Evolutionary conservation across 1,284 basidiomycete species (phyloP).

Genomic region (Tilletia indica): DNA sequence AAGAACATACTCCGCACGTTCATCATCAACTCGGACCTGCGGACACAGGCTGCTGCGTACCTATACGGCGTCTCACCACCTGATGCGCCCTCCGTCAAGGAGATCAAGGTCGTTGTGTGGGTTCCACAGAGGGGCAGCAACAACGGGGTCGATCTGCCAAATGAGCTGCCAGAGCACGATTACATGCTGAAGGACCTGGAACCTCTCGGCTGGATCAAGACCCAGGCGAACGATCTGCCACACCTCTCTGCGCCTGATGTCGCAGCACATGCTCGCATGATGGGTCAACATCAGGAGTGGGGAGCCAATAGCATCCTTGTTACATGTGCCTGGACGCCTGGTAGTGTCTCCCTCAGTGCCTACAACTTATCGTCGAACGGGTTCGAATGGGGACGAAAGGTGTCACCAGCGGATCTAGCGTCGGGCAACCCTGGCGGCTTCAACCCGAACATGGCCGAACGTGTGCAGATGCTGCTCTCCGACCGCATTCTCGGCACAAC

Average conservation of each 20-base stretch:
- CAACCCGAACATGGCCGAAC: slow-evolving; percentile 90
- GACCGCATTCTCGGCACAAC: slow-evolving; percentile 63
- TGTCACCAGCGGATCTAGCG: slow-evolving; percentile 72
- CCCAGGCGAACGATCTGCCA: slow-evolving; percentile 65
- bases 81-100: slow-evolving; percentile 97
- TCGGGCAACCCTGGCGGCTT: slow-evolving; percentile 66
- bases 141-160: slow-evolving; percentile 83
- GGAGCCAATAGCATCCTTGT: slow-evolving; percentile 90
- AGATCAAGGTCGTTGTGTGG: slow-evolving; percentile 95
- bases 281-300: slow-evolving; percentile 94
- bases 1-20: slow-evolving; percentile 97
- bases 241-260: slow-evolving; percentile 84
- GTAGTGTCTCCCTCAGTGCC: slow-evolving; percentile 90
- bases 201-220: slow-evolving; percentile 97
- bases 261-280: slow-evolving; percentile 91
- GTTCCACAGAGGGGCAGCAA: slow-evolving; percentile 95
- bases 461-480: slow-evolving; percentile 88
- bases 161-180: slow-evolving; percentile 83
- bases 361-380: slow-evolving; percentile 85
- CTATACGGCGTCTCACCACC: slow-evolving; percentile 88
- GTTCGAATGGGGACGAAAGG: slow-evolving; percentile 97
- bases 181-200: slow-evolving; percentile 91
- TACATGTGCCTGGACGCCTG: slow-evolving; percentile 93
- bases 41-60: slow-evolving; percentile 92
- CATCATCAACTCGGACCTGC: slow-evolving; percentile 86